Conservation (phyloP, 352 stramenopile species). For the Phytopythium ostracodes region DNA sequence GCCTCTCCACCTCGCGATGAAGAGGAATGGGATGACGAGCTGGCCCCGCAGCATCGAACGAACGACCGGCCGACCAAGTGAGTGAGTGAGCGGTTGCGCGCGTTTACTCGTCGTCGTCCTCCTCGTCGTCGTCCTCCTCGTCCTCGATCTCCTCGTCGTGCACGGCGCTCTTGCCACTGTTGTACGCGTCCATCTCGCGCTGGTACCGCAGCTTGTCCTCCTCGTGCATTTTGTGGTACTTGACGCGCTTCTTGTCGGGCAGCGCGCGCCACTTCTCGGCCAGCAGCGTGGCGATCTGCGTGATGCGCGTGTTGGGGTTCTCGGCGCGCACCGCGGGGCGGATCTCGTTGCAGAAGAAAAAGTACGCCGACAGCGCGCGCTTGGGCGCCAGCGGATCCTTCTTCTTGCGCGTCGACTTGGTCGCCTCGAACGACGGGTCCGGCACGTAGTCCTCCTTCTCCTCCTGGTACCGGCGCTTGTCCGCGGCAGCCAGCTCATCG, state of each 20-base stretch:
- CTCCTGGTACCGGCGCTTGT: slow-evolving; percentile 86
- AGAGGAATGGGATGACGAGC: slow-evolving; percentile 1
- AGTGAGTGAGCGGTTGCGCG: too few species aligned
- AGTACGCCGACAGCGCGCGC: slow-evolving; percentile 92
- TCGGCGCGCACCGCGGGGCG: slow-evolving; percentile 86
- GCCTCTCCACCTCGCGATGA: neutral
- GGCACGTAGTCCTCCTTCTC: slow-evolving; percentile 89
- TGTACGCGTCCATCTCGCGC: slow-evolving; percentile 90
- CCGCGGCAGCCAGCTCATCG: slow-evolving; percentile 74
- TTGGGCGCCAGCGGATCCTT: slow-evolving; percentile 94
- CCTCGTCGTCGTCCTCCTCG: slow-evolving; percentile 69
- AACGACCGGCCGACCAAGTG: neutral
- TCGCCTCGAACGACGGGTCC: slow-evolving; percentile 72
- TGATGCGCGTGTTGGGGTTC: slow-evolving; percentile 94
- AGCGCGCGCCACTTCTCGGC: slow-evolving; percentile 85
- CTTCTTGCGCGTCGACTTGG: slow-evolving; percentile 71
- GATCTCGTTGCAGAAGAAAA: slow-evolving; percentile 95
- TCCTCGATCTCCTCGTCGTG: slow-evolving; percentile 38
- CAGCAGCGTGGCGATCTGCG: slow-evolving; percentile 85
- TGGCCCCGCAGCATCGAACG: slow-evolving; percentile 1
- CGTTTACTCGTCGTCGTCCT: slow-evolving; percentile 61
- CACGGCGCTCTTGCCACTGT: slow-evolving; percentile 40
- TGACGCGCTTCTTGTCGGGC: slow-evolving; percentile 90
- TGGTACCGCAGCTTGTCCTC: slow-evolving; percentile 88
- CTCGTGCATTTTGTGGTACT: slow-evolving; percentile 87